Evolutionary conservation across 768 basidiomycete genomes (phyloP).

Genomic region (Tricholoma furcatifolium): DNA sequence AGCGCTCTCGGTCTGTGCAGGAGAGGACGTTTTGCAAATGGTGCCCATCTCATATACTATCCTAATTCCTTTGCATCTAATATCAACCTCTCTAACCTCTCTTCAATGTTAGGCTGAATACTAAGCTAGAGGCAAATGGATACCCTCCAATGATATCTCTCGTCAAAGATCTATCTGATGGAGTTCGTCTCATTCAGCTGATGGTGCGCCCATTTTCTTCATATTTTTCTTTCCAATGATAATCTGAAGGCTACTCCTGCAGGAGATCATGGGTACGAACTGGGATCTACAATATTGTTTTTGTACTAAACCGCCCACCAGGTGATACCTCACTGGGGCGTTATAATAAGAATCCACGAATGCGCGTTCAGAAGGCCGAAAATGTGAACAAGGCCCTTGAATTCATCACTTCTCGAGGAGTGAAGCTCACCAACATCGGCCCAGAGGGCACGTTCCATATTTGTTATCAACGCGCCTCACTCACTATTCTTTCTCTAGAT

Average conservation of each 20-base stretch:
- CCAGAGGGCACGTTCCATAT: constrained; percentile 68
- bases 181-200: constrained; percentile 92
- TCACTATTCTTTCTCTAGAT: constrained; percentile 47
- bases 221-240: background rate
- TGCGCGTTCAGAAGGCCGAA: constrained; percentile 96
- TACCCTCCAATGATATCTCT: constrained; percentile 89
- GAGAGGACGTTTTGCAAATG: constrained; percentile 92
- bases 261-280: constrained; percentile 93
- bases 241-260: constrained; percentile 9
- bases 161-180: constrained; percentile 89
- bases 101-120: constrained; percentile 74
- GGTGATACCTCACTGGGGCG: constrained; percentile 92
- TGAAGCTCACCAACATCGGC: constrained; percentile 96
- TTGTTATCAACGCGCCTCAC: background rate
- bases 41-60: constrained; percentile 33
- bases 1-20: constrained; percentile 63
- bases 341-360: constrained; percentile 86
- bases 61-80: constrained; percentile 6
- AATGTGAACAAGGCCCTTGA: constrained; percentile 97
- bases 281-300: constrained; percentile 9
- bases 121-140: constrained; percentile 84
- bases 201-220: constrained; percentile 54
- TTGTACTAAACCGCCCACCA: constrained; percentile 23
- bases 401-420: constrained; percentile 91
- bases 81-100: constrained; percentile 2